Base-by-base conservation (phyloP, 305 asterid species). In the Petunia hybrid region DNA sequence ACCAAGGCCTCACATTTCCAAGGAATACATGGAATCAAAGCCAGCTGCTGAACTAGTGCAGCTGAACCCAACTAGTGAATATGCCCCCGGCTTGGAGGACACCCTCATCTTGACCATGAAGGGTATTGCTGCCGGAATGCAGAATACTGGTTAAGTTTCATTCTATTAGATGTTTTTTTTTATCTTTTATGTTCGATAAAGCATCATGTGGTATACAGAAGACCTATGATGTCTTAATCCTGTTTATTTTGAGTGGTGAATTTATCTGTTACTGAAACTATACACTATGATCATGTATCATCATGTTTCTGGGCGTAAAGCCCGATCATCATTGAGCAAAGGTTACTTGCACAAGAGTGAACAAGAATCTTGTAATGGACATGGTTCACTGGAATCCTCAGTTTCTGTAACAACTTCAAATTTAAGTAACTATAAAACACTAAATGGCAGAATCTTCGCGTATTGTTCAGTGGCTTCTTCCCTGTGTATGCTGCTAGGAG, bases 101-200 rank as follows among this genome's bases (percentile, higher is more conserved):
- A 78, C 81, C 16, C 57, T 79, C 75, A 79, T 79, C 66, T 79
- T 79, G 8, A 79, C 82, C 65, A 79, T 79, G 82, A 79, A 79
- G 43, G 82, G 82, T 51, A 79, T 79, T 79, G 82, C 82, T 62
- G 82, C 82, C 51, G 82, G 82, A 79, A 65, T 65, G 82, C 82
- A 65, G 82, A 79, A 79, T 66, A 79, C 82, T 79, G 82, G 82
- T n/a, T 79, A 66, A 55, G 66, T 2, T 64, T 5, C 3, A 35
- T 45, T 31, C 38, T 41, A 5, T 41, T 40, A 38, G 46, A 36
- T 63, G 69, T 5, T 7, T 39, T 51, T 13, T 39, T 48, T 6
- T 41, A 14, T 22, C 31, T 22, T 1, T 42, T 3, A 6, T n/a
- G n/a, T 45, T 67, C 2, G 55, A n/a, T 7, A 67, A 67, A 16